Percentiles rank a stretch among this genome's conserved stretches.
These are phyloP conservation scores for Caloboletus inedulis DNA, from an alignment of 1,284 basidiomycete genomes.

Conservation along the genomic window DNA sequence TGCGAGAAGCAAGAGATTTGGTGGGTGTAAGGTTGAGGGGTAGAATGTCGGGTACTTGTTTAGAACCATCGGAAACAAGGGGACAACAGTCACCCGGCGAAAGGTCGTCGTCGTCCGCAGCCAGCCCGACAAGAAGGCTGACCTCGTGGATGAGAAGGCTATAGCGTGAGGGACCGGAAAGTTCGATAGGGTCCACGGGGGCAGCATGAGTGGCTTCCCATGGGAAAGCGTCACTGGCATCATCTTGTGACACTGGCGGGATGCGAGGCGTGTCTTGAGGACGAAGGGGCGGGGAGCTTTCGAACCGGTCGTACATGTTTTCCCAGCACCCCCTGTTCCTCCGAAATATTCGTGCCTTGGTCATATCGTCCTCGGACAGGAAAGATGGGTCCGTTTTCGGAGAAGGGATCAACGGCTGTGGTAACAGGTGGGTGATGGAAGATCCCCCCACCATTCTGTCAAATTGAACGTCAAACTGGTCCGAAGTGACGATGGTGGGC, in stretches of 20 bases:
- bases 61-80: conserved; percentile 1
- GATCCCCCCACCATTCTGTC: conserved; percentile 1
- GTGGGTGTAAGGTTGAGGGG: conserved; percentile 23
- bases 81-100: background rate
- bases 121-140: conserved; percentile 31
- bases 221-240: conserved; percentile 5
- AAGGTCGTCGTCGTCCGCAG: conserved; percentile 21
- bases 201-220: conserved; percentile 16
- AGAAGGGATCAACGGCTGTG: conserved; percentile 1
- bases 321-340: conserved; percentile 12
- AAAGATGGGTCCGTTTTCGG: background rate
- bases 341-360: conserved; percentile 14
- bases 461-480: conserved; percentile 19
- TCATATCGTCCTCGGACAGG: conserved; percentile 17
- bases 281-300: conserved; percentile 10
- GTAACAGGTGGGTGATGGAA: background rate
- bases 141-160: conserved; percentile 35
- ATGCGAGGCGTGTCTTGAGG: background rate
- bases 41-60: conserved; percentile 13
- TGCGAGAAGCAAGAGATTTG: conserved; percentile 19
- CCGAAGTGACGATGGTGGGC: conserved; percentile 13
- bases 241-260: background rate
- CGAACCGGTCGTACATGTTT: conserved; percentile 5
- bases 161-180: conserved; percentile 16
- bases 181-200: conserved; percentile 1